Evolutionary conservation across 495 filamentous ascomycete species (phyloP), one percentile per base, ranked within the genome.

Genomic region (Penicillium soppii): DNA sequence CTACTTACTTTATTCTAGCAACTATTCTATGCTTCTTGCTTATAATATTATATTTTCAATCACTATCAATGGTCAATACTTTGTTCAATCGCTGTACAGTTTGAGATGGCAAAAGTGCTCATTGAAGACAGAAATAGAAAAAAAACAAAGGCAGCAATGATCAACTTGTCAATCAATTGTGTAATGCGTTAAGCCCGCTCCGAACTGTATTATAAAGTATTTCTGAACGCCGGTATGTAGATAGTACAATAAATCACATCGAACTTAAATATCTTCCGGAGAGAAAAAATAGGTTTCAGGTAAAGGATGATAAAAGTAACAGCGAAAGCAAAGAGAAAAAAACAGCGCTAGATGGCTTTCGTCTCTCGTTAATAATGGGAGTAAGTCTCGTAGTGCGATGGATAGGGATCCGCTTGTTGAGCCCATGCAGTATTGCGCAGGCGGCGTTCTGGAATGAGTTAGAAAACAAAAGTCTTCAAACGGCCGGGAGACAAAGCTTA

Each of bases 311-410:
- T 39, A 43, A 22, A 26, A 6, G 15, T 17, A 54, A 45, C 30
- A 43, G 23, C 30, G 48, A 17, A 51, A 3, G 5, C 22, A 20
- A 37, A 20, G 12, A 15, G 32, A 27, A 23, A 8, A 16, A 35
- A 35, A 15, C 41, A 29, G 35, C 36, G 47, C 47, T 49, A 10
- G 29, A 12, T 32, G 3, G 25, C 25, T 4, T 27, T 43, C 47
- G 39, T n/a, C 43, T 49, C 35, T 50, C 40, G 33, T 66, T 51
- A 67, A 47, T 69, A 69, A 43, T 69, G 64, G 2, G 64, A 66
- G 47, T 68, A 68, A 6, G 57, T 52, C 33, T 68, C 66, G 25
- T 67, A 66, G 40, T 61, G 59, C 1, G 64, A 47, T 15, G 50
- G 50, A 36, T 65, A 65, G 9, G 58, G 58, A 21, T 54, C 55